Conservation (phyloP, 2,329 filamentous ascomycete species). For the Drechslerella dactyloides region DNA sequence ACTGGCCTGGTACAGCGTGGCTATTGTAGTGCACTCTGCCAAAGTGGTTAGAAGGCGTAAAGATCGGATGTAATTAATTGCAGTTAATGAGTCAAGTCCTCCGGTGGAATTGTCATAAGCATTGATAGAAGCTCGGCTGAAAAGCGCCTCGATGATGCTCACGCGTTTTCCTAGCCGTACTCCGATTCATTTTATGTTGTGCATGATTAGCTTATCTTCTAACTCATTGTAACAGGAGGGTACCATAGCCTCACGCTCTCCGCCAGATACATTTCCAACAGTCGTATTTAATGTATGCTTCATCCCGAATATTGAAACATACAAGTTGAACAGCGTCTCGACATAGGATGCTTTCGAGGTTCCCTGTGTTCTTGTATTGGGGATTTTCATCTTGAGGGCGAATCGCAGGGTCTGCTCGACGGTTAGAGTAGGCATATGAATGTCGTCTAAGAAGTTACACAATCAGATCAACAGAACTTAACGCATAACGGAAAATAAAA, state of each 20-base stretch:
- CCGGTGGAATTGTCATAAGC: conserved; percentile 82
- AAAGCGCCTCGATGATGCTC: conserved; percentile 77
- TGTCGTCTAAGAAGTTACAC: conserved; percentile 52
- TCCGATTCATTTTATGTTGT: too few species aligned
- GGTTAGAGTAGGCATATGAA: conserved; percentile 73
- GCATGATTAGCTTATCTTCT: background rate
- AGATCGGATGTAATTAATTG: conserved; percentile 76
- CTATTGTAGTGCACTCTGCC: conserved; percentile 72
- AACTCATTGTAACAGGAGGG: background rate
- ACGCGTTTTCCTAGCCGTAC: conserved; percentile 62
- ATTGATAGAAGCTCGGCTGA: conserved; percentile 74
- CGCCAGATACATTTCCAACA: conserved; percentile 81
- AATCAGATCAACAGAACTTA: too few species aligned
- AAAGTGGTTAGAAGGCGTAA: conserved; percentile 77
- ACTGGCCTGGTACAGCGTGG: conserved; percentile 74
- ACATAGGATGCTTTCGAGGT: conserved; percentile 61
- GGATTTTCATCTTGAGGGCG: conserved; percentile 62
- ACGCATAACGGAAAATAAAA: too few species aligned
- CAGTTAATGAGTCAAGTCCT: conserved; percentile 79
- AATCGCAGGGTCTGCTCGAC: conserved; percentile 81
- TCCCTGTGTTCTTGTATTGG: conserved; percentile 52
- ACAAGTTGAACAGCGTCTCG: conserved; percentile 67
- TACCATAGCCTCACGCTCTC: conserved; percentile 74
- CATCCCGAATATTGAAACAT: conserved; percentile 73
- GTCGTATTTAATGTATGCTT: conserved; percentile 75